A percentile compares a stretch with the other conserved stretches of the same genome.
These are phyloP conservation scores for Neofusicoccum parvum DNA, from an alignment of 2,329 filamentous ascomycete genomes.

Conservation along the genomic window DNA sequence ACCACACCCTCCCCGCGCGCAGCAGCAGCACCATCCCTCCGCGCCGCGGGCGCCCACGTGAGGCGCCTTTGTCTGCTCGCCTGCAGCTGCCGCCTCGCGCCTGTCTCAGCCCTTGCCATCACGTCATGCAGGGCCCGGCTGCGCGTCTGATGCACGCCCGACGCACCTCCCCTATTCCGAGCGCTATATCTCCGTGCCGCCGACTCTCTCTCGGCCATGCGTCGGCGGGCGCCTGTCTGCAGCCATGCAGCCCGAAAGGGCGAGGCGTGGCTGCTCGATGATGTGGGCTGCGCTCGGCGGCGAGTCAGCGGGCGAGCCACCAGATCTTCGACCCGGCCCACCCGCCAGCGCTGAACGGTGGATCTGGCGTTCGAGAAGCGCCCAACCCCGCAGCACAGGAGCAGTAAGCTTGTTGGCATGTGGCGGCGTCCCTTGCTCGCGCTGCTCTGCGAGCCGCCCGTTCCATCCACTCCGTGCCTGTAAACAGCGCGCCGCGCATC, in stretches of 20 bases:
- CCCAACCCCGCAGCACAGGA: not conserved
- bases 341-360: not conserved
- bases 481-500: not conserved
- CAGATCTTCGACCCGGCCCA: constrained; percentile 1
- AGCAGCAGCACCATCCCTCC: constrained; percentile 4
- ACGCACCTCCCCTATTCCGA: not conserved
- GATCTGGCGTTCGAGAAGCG: not conserved
- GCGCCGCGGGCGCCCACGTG: not conserved
- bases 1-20: not conserved
- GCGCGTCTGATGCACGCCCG: not conserved
- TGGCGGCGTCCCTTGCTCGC: constrained; percentile 1
- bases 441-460: not conserved
- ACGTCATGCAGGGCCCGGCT: constrained; percentile 13
- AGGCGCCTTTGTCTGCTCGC: constrained; percentile 11
- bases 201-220: constrained; percentile 3
- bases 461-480: not conserved
- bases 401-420: not conserved
- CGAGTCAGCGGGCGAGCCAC: constrained; percentile 13
- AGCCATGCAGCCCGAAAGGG: not conserved
- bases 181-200: not conserved
- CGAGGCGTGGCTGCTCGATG: not conserved
- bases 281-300: not conserved
- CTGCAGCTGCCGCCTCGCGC: not conserved
- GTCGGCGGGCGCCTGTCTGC: constrained; percentile 5
- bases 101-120: not conserved